phyloP scores from a whole-genome alignment of 2,329 filamentous ascomycete genomes.

The Dactylonectria estremocensis region DNA sequence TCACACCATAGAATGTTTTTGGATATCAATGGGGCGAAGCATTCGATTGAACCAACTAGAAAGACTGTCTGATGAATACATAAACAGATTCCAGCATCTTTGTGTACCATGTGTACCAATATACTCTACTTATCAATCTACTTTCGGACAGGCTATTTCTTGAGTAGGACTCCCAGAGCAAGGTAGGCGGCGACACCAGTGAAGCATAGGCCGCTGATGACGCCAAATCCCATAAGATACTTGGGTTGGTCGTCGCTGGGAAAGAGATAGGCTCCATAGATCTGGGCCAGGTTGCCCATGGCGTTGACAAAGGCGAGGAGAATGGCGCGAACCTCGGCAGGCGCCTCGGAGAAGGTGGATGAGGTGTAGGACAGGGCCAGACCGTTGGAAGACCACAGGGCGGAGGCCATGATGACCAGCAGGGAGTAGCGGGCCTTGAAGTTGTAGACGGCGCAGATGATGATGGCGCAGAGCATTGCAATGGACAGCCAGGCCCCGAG shows the following conservation, averaged over 20 bases:
- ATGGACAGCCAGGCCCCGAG: constrained; percentile 30
- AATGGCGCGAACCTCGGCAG: constrained; percentile 63
- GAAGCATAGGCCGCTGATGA: constrained; percentile 42
- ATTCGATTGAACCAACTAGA: neutral
- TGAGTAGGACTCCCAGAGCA: constrained; percentile 26
- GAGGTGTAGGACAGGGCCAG: constrained; percentile 66
- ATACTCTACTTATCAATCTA: constrained; percentile 3
- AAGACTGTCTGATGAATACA: neutral
- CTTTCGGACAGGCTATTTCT: constrained; percentile 23
- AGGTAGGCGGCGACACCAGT: constrained; percentile 31
- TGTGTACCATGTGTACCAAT: neutral
- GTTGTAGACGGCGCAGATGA: constrained; percentile 65
- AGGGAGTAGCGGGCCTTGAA: constrained; percentile 67
- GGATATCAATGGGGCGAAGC: neutral
- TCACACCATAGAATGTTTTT: no score
- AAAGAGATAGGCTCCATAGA: constrained; percentile 70
- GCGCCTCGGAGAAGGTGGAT: constrained; percentile 65
- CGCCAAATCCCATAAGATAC: constrained; percentile 62
- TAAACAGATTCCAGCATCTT: neutral
- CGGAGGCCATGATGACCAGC: constrained; percentile 69
- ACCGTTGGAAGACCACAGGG: constrained; percentile 68
- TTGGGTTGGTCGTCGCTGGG: constrained; percentile 64
- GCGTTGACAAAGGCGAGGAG: constrained; percentile 68
- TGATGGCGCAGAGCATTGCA: constrained; percentile 47
- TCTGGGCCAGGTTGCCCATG: constrained; percentile 69